Conservation (phyloP, 108 stramenopile genomes). For the Hondaea fermentalgiana region DNA sequence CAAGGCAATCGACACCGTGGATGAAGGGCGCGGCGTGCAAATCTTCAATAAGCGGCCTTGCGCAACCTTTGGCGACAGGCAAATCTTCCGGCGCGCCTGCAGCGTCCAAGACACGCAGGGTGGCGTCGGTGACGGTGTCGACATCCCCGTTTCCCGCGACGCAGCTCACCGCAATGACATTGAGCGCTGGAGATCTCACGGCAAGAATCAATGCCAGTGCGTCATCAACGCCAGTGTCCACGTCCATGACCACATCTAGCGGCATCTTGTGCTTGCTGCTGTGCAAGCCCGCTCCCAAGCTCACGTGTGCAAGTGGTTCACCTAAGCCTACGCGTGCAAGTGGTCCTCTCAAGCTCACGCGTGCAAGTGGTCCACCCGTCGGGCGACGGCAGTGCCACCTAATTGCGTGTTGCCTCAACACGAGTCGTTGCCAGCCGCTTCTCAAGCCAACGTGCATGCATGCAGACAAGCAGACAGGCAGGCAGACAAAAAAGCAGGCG, state of each 20-base stretch:
- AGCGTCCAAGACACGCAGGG: background rate
- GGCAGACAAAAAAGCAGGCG: too few relatives aligned
- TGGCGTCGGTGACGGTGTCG: background rate
- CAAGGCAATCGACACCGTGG: background rate
- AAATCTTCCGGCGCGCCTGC: background rate
- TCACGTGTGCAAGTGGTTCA: too few relatives aligned
- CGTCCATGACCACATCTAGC: background rate
- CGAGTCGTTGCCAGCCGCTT: too few relatives aligned
- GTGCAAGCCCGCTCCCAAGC: too few relatives aligned
- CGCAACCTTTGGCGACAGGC: background rate
- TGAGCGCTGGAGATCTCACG: background rate
- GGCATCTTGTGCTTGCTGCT: background rate
- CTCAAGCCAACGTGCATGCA: too few relatives aligned
- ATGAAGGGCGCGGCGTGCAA: background rate
- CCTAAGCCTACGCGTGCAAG: too few relatives aligned
- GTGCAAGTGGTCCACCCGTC: too few relatives aligned
- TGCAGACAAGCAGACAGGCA: too few relatives aligned
- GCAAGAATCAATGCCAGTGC: background rate
- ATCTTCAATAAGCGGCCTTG: background rate
- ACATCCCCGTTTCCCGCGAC: background rate
- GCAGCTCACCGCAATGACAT: background rate
- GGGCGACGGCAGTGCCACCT: too few relatives aligned
- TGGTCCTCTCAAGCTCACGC: too few relatives aligned
- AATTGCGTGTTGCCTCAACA: too few relatives aligned
- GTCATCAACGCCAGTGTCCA: constrained; percentile 5